Conservation (phyloP, 2,329 filamentous ascomycete species). For the Clonostachys sp. region DNA sequence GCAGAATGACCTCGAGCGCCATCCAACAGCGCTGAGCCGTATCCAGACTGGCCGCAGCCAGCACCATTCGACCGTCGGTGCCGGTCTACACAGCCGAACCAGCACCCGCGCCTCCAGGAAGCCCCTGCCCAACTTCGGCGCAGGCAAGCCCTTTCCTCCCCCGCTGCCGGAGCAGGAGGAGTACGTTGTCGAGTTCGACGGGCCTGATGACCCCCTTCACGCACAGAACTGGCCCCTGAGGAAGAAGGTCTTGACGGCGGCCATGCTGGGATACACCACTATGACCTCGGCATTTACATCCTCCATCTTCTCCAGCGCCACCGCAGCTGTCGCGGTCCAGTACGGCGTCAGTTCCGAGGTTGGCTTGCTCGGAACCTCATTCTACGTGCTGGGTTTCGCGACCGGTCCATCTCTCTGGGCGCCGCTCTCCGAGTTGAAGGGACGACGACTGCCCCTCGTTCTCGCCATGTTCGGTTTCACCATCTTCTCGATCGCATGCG, state of each 20-base stretch:
- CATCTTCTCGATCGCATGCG: constrained; percentile 61
- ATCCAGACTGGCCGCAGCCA: constrained; percentile 69
- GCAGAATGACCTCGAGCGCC: constrained; percentile 62
- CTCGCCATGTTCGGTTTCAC: constrained; percentile 65
- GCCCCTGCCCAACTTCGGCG: constrained; percentile 66
- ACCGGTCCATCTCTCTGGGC: constrained; percentile 70
- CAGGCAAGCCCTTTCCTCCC: constrained; percentile 71
- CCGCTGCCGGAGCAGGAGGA: constrained; percentile 65
- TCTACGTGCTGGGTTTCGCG: constrained; percentile 70
- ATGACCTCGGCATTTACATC: constrained; percentile 67
- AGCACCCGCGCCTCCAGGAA: constrained; percentile 43
- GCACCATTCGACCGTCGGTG: constrained; percentile 68
- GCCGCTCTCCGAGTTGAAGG: constrained; percentile 67
- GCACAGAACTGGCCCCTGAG: constrained; percentile 80
- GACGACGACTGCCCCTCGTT: constrained; percentile 58
- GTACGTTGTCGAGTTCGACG: constrained; percentile 83
- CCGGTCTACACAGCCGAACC: constrained; percentile 25
- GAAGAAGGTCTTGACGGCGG: constrained; percentile 70
- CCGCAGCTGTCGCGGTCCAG: constrained; percentile 44
- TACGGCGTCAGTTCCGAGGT: constrained; percentile 61
- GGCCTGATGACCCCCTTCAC: constrained; percentile 76
- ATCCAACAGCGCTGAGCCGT: constrained; percentile 64
- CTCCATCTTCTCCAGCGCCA: constrained; percentile 71
- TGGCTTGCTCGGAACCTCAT: constrained; percentile 59
- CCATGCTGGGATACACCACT: constrained; percentile 70